A percentile compares a stretch with the other conserved stretches of the same genome.
Evolutionary conservation across 2,329 filamentous ascomycete species (phyloP).

Genomic region (Claviceps sp.): DNA sequence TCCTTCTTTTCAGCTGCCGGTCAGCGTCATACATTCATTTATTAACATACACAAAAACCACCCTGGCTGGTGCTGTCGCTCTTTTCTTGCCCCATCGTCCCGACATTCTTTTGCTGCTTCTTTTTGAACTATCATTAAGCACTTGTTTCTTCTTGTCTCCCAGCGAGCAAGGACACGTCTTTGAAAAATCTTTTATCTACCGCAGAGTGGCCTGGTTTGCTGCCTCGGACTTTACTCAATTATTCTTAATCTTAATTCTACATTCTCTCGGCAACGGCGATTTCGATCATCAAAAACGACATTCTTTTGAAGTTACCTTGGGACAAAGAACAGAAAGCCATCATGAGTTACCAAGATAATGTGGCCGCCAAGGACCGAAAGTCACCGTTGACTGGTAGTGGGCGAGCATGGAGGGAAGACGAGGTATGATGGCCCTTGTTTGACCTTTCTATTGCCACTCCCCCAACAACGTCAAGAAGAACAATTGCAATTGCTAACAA

Average conservation of each 20-base stretch:
- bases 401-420: constrained; percentile 74
- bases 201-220: constrained; percentile 12
- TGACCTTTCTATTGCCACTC: background rate
- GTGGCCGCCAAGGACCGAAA: constrained; percentile 53
- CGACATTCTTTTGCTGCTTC: constrained; percentile 14
- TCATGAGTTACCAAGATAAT: constrained; percentile 43
- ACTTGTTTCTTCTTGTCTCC: background rate
- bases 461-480: too few species aligned
- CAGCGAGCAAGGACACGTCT: background rate
- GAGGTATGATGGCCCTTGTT: constrained; percentile 42
- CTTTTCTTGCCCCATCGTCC: too few species aligned
- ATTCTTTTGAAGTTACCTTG: constrained; percentile 14
- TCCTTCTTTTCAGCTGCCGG: constrained; percentile 30
- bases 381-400: constrained; percentile 56
- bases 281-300: background rate
- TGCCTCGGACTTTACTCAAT: constrained; percentile 2
- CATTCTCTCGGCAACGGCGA: background rate
- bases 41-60: too few species aligned
- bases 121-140: background rate
- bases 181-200: constrained; percentile 4
- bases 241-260: background rate
- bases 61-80: too few species aligned
- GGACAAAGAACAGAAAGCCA: constrained; percentile 22
- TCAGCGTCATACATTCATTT: too few species aligned
- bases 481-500: background rate